A percentile compares a stretch with the other conserved stretches of the same genome.
Evolutionary conservation across 257 asterid genomes (phyloP).

Genomic region (Echium plantagineum): DNA sequence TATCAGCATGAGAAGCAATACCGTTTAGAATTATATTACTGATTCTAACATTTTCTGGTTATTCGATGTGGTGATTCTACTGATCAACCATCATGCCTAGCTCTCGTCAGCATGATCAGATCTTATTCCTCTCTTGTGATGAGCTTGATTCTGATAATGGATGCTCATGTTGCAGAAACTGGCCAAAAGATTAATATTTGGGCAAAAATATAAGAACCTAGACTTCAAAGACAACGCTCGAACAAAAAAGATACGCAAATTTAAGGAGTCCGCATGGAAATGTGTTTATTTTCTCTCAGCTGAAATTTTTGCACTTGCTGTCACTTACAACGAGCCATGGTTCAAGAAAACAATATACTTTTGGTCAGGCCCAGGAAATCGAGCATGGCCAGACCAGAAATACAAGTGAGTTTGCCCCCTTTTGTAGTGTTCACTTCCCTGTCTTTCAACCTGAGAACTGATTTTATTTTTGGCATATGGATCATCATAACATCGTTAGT

Average conservation of each 20-base stretch:
- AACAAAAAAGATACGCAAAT: slow-evolving; percentile 65
- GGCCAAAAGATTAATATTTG: slow-evolving; percentile 60
- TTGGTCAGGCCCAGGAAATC: slow-evolving; percentile 86
- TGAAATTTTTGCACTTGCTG: slow-evolving; percentile 67
- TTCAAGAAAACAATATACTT: slow-evolving; percentile 59
- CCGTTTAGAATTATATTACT: no score
- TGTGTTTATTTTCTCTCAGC: slow-evolving; percentile 84
- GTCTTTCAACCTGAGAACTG: background rate
- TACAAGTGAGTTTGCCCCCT: slow-evolving; percentile 46
- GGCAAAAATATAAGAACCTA: slow-evolving; percentile 40
- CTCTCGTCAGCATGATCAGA: background rate
- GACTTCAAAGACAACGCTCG: slow-evolving; percentile 35
- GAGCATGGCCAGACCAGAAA: slow-evolving; percentile 77
- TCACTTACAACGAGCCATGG: slow-evolving; percentile 91
- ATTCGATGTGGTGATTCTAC: no score
- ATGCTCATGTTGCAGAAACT: slow-evolving; percentile 46
- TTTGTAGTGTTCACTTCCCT: background rate
- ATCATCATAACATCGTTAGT: background rate
- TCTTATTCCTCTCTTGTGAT: background rate
- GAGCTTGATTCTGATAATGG: background rate
- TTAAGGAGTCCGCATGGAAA: slow-evolving; percentile 99
- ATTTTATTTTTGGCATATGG: no score
- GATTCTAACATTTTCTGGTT: no score
- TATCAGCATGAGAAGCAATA: no score
- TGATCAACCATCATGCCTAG: no score